phyloP scores from a whole-genome alignment of 306 rosid genomes.

The Malus domestica region DNA sequence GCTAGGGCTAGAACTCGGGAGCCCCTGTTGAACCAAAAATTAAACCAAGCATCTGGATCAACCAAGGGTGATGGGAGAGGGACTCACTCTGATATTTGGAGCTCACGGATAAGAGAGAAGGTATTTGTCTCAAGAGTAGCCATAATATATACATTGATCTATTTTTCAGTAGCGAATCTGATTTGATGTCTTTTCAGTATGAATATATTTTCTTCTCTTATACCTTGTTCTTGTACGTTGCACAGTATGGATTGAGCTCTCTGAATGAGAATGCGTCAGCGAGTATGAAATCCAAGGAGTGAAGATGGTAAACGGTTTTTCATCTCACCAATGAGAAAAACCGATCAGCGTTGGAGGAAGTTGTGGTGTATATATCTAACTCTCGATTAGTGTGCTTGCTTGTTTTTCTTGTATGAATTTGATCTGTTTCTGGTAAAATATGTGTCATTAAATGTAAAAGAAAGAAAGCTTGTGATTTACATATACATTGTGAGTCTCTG shows the following conservation, averaged over 20 bases:
- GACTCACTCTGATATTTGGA: slow-evolving; percentile 67
- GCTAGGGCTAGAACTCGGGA: slow-evolving; percentile 55
- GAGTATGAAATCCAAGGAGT: slow-evolving; percentile 38
- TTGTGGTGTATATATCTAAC: slow-evolving; percentile 6
- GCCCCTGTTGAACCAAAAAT: slow-evolving; percentile 55
- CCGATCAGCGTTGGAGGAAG: slow-evolving; percentile 4
- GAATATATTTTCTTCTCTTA: slow-evolving; percentile 5
- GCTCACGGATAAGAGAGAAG: slow-evolving; percentile 79
- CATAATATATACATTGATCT: background rate
- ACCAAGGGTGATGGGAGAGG: slow-evolving; percentile 45
- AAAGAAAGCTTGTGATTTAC: background rate
- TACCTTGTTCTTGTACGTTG: background rate
- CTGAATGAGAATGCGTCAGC: slow-evolving; percentile 31
- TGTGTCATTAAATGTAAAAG: background rate
- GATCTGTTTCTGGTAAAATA: background rate
- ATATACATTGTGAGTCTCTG: background rate
- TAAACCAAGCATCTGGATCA: slow-evolving; percentile 51
- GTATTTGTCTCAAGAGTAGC: slow-evolving; percentile 31
- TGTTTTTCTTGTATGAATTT: slow-evolving; percentile 3
- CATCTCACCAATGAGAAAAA: background rate
- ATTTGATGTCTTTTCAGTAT: background rate
- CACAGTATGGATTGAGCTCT: slow-evolving; percentile 75
- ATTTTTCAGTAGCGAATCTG: background rate
- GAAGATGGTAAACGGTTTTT: slow-evolving; percentile 9
- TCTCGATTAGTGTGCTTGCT: background rate